Percentiles rank a stretch among this genome's conserved stretches.
Evolutionary conservation across 1,284 basidiomycete genomes (phyloP).

Genomic region (Ustilago esculenta): DNA sequence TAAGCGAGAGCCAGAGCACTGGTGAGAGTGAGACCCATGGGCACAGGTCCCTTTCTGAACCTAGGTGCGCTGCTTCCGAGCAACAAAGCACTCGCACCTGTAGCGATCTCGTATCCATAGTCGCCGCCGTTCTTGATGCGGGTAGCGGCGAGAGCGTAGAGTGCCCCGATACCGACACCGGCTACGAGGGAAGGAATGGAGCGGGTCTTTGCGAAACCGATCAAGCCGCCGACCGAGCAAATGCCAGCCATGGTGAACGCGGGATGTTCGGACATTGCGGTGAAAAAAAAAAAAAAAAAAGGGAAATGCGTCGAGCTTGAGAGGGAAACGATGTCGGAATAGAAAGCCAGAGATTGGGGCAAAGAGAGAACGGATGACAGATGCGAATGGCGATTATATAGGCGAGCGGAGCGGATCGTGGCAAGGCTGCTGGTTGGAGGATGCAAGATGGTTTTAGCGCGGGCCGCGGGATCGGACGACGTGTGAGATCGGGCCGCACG

Average conservation of each 20-base stretch:
- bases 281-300: too few relatives aligned
- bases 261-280: conserved; percentile 78
- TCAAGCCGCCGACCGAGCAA: conserved; percentile 77
- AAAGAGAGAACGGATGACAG: not conserved
- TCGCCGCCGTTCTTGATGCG: conserved; percentile 76
- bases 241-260: conserved; percentile 81
- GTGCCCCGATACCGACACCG: conserved; percentile 79
- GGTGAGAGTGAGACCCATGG: conserved; percentile 75
- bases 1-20: conserved; percentile 75
- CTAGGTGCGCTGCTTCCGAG: conserved; percentile 82
- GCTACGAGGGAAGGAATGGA: conserved; percentile 77
- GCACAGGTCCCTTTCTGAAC: conserved; percentile 79
- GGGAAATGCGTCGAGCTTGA: too few relatives aligned
- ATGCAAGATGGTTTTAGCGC: conserved; percentile 4
- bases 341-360: too few relatives aligned
- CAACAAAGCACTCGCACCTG: conserved; percentile 80
- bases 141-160: conserved; percentile 66
- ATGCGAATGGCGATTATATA: too few relatives aligned
- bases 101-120: conserved; percentile 75
- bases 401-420: too few relatives aligned
- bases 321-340: too few relatives aligned
- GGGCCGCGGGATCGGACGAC: conserved; percentile 3
- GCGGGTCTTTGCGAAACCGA: conserved; percentile 65
- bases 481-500: not conserved
- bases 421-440: too few relatives aligned